These are phyloP conservation scores for Carallia brachiata DNA, from an alignment of 345 rosid species.

Conservation along the genomic window DNA sequence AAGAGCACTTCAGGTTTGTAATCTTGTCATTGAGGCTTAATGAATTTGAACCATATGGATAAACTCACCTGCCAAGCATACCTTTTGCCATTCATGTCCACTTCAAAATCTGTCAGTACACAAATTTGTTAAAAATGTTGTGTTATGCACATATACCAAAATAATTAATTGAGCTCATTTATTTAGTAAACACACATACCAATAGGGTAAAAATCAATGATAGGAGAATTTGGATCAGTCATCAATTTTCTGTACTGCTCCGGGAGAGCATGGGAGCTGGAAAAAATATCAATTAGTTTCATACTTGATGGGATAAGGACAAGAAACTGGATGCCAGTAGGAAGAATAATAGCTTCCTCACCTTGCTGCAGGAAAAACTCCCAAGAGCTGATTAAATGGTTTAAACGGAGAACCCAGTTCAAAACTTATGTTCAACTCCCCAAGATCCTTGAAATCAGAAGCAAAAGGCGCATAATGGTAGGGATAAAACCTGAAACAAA, in stretches of 20 bases:
- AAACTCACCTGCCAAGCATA: conserved; percentile 79
- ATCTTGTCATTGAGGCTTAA: not conserved
- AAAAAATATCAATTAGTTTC: conserved; percentile 23
- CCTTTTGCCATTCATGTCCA: conserved; percentile 95
- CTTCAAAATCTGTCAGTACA: conserved; percentile 66
- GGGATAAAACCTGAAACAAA: conserved; percentile 79
- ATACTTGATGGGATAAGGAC: not conserved
- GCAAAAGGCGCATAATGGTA: conserved; percentile 99
- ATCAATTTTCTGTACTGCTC: conserved; percentile 67
- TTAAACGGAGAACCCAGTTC: conserved; percentile 80
- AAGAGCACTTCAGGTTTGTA: not conserved
- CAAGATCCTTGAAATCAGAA: conserved; percentile 85
- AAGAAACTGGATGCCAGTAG: not conserved
- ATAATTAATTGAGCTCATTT: conserved; percentile 2
- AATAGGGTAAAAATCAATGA: conserved; percentile 78
- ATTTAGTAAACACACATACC: conserved; percentile 44
- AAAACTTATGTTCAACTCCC: conserved; percentile 58
- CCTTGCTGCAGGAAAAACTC: conserved; percentile 98
- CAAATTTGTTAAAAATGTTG: conserved; percentile 17
- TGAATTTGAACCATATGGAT: conserved; percentile 13
- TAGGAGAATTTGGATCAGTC: conserved; percentile 83
- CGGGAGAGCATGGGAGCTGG: conserved; percentile 95
- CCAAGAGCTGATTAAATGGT: conserved; percentile 90
- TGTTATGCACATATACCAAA: conserved; percentile 12
- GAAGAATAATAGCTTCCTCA: conserved; percentile 19